These are phyloP conservation scores for Claviceps humidiphila DNA, from an alignment of 2,329 filamentous ascomycete species.

Conservation along the genomic window DNA sequence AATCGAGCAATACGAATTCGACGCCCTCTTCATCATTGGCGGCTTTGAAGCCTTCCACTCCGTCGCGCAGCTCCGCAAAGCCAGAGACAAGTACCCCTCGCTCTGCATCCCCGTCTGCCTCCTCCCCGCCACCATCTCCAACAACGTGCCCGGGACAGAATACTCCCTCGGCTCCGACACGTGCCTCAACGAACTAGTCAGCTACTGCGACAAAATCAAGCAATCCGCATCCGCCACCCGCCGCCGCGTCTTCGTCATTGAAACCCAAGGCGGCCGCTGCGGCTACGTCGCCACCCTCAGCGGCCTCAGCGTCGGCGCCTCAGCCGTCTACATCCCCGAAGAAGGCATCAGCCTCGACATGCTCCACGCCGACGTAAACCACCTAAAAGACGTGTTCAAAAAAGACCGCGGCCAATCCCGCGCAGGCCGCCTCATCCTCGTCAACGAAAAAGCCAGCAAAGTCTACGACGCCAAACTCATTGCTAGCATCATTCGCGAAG, in stretches of 20 bases:
- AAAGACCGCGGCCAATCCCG: constrained; percentile 78
- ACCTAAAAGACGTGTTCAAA: constrained; percentile 73
- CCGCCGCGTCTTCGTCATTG: constrained; percentile 90
- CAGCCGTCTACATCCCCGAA: constrained; percentile 92
- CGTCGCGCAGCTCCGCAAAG: constrained; percentile 73
- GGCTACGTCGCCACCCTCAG: constrained; percentile 88
- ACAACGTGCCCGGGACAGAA: constrained; percentile 96
- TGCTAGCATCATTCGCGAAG: constrained; percentile 88
- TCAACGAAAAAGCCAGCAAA: constrained; percentile 85
- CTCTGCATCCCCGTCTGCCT: constrained; percentile 89
- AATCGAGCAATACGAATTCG: constrained; percentile 76
- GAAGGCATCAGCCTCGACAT: constrained; percentile 91
- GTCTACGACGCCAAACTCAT: constrained; percentile 90
- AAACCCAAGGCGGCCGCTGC: constrained; percentile 89
- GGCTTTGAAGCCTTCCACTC: constrained; percentile 96
- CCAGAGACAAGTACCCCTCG: constrained; percentile 61
- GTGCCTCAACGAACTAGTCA: constrained; percentile 85
- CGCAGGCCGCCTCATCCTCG: constrained; percentile 86
- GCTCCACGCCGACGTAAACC: constrained; percentile 79
- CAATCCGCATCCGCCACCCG: constrained; percentile 91
- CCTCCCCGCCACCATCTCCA: constrained; percentile 92
- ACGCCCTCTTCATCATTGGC: constrained; percentile 82
- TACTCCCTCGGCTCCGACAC: constrained; percentile 96
- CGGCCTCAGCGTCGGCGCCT: constrained; percentile 80
- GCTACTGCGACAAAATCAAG: constrained; percentile 94